These are phyloP conservation scores for Metarhizium robertsii DNA, from an alignment of 2,329 filamentous ascomycete genomes.

Conservation along the genomic window DNA sequence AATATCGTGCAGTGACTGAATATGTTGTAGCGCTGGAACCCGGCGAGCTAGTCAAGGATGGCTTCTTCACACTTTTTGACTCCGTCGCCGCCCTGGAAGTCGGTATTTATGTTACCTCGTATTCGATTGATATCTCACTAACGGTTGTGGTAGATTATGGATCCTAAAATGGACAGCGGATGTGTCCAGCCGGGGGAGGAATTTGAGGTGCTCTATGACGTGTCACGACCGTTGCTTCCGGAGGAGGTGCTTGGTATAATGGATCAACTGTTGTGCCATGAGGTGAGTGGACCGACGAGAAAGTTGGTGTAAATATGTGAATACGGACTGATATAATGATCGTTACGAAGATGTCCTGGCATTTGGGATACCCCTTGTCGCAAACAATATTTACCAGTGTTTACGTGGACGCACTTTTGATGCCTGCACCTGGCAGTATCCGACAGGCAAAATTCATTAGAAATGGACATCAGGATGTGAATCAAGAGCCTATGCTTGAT, in stretches of 20 bases:
- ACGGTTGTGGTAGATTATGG: conserved; percentile 68
- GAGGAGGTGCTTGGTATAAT: conserved; percentile 86
- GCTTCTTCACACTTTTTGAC: conserved; percentile 87
- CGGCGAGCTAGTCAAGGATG: conserved; percentile 89
- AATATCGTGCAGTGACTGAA: conserved; percentile 1
- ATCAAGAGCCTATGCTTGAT: conserved; percentile 40
- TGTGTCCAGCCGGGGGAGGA: conserved; percentile 68
- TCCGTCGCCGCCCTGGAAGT: conserved; percentile 80
- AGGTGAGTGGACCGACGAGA: conserved; percentile 43
- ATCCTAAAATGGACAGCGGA: conserved; percentile 97
- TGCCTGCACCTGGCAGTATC: conserved; percentile 55
- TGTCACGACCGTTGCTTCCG: conserved; percentile 56
- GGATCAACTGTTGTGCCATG: conserved; percentile 82
- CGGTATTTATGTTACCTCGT: conserved; percentile 10
- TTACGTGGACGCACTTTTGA: conserved; percentile 77
- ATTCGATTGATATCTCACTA: background rate
- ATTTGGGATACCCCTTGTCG: conserved; percentile 88
- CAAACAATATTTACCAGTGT: conserved; percentile 91
- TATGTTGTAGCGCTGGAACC: conserved; percentile 55
- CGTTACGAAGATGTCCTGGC: conserved; percentile 73
- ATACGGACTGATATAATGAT: background rate
- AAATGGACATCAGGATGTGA: conserved; percentile 17
- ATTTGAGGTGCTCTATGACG: conserved; percentile 77
- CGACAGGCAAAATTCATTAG: conserved; percentile 55
- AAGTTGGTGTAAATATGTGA: background rate